A percentile compares a stretch with the other conserved stretches of the same genome.
Evolutionary conservation across 768 basidiomycete genomes (phyloP).

Genomic region (Lactarius psammicola): DNA sequence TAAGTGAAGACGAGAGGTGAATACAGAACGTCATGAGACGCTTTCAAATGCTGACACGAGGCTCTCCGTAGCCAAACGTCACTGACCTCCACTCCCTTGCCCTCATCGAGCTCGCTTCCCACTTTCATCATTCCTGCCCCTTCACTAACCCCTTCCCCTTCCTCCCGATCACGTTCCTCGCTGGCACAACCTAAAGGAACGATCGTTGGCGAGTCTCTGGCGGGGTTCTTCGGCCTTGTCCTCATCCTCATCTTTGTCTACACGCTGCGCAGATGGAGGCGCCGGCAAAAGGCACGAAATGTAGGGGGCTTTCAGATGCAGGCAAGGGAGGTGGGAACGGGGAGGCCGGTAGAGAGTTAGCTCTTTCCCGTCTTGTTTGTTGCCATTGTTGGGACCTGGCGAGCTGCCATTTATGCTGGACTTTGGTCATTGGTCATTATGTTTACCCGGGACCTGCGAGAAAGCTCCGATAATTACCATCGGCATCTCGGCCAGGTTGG

Average conservation of each 20-base stretch:
- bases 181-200: slow-evolving; percentile 29
- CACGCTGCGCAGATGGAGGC: slow-evolving; percentile 17
- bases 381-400: no score
- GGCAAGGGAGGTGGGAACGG: slow-evolving; percentile 2
- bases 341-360: neutral
- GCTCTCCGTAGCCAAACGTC: slow-evolving; percentile 14
- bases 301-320: slow-evolving; percentile 20
- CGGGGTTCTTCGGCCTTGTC: slow-evolving; percentile 30
- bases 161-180: slow-evolving; percentile 11
- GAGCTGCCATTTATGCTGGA: neutral
- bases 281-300: neutral
- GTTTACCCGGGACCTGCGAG: neutral
- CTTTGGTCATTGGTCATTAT: neutral
- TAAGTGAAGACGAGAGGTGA: slow-evolving; percentile 15
- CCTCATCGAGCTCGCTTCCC: slow-evolving; percentile 26
- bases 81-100: slow-evolving; percentile 19
- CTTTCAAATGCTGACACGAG: neutral
- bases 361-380: neutral
- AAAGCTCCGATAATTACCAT: neutral
- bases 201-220: slow-evolving; percentile 29
- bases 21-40: neutral
- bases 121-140: slow-evolving; percentile 27
- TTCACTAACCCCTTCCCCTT: slow-evolving; percentile 9
- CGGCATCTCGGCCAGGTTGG: neutral
- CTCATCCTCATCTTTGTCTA: slow-evolving; percentile 18